These are phyloP conservation scores for Blastomyces parvus DNA, from an alignment of 2,329 filamentous ascomycete species.

Conservation along the genomic window DNA sequence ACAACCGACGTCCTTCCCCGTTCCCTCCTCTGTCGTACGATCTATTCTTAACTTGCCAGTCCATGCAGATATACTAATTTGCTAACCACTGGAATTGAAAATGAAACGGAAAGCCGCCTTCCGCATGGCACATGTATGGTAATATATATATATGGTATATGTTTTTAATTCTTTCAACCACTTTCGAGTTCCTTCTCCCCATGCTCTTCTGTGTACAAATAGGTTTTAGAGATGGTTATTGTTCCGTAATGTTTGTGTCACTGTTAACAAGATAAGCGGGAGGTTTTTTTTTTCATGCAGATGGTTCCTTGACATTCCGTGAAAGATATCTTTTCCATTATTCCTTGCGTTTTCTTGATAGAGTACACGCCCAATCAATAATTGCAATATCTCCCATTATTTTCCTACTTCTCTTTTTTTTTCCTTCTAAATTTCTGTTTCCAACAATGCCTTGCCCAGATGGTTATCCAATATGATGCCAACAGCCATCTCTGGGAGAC, in stretches of 20 bases:
- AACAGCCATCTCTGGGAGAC: neutral
- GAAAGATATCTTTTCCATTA: no score
- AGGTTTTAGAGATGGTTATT: neutral
- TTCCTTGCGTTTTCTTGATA: neutral
- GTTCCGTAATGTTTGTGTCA: neutral
- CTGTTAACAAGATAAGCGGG: neutral
- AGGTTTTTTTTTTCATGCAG: neutral
- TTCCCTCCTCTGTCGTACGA: neutral
- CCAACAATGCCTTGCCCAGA: neutral
- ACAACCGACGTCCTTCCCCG: neutral
- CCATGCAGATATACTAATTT: neutral
- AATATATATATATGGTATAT: slow-evolving; percentile 1
- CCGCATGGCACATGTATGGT: neutral
- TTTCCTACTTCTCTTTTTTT: neutral
- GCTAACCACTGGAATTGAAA: neutral
- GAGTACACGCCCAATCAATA: neutral
- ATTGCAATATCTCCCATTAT: neutral
- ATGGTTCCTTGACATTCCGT: neutral
- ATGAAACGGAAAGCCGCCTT: neutral
- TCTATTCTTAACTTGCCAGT: neutral
- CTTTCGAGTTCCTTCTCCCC: neutral
- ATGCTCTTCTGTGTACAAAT: slow-evolving; percentile 5
- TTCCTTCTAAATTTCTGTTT: neutral
- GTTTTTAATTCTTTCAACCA: neutral
- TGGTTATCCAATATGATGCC: neutral